These are phyloP conservation scores for Biscogniauxia sp. DNA, from an alignment of 2,329 filamentous ascomycete species.

Conservation along the genomic window DNA sequence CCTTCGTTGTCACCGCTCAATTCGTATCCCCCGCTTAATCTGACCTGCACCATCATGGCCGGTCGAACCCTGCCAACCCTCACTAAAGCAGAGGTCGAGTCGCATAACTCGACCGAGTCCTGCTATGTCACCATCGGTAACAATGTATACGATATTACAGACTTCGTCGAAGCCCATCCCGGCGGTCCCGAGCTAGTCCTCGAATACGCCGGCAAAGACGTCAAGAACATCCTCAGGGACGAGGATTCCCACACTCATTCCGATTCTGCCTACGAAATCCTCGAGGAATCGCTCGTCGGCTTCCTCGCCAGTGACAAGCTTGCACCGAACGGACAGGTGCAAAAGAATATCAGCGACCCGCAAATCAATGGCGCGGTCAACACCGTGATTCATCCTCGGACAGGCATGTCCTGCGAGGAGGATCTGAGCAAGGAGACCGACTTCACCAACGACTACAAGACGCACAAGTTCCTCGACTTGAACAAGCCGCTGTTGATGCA, in stretches of 20 bases:
- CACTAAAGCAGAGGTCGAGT: constrained; percentile 73
- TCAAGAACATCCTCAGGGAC: constrained; percentile 79
- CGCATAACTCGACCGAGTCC: constrained; percentile 75
- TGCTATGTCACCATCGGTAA: constrained; percentile 90
- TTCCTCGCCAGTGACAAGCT: constrained; percentile 66
- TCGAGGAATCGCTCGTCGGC: constrained; percentile 82
- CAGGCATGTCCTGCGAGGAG: constrained; percentile 85
- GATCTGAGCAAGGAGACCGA: constrained; percentile 89
- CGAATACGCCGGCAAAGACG: constrained; percentile 86
- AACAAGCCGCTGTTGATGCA: constrained; percentile 81
- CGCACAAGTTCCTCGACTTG: constrained; percentile 91
- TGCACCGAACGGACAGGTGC: constrained; percentile 34
- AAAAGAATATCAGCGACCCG: constrained; percentile 32
- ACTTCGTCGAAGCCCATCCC: constrained; percentile 86
- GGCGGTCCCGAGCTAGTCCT: constrained; percentile 86
- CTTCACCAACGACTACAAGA: constrained; percentile 70
- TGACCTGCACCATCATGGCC: constrained; percentile 59
- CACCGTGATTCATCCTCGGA: constrained; percentile 55
- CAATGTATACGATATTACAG: constrained; percentile 93
- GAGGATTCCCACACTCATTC: constrained; percentile 80
- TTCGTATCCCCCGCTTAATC: constrained; percentile 6
- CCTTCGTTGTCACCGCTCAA: constrained; percentile 7
- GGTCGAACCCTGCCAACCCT: constrained; percentile 80
- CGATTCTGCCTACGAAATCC: constrained; percentile 91
- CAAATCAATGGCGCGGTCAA: constrained; percentile 34